Evolutionary conservation across 2,329 filamentous ascomycete species (phyloP), one percentile per base, ranked within the genome.

Genomic region (Boeremia exigua): DNA sequence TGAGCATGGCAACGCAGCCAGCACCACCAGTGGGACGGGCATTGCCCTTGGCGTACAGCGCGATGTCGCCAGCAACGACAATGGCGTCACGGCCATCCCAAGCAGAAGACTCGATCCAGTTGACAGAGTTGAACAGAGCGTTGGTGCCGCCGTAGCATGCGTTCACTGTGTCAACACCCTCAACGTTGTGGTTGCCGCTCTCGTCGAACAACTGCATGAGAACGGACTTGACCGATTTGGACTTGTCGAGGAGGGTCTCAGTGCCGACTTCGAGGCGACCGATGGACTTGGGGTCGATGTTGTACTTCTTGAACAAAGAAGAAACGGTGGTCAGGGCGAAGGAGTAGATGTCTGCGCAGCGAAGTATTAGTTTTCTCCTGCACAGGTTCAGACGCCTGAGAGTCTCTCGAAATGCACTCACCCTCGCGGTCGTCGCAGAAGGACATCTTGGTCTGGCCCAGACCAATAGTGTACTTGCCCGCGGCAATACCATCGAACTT

Each of bases 121-220:
- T 82, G 63, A 83, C 66, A 17, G 78, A 71, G 76, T 82, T 83
- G 78, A 83, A 82, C 19, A 83, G 75, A 15, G 81, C 81, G 63
- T 82, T 83, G 64, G 81, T 83, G 61, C 81, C 81, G 54, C 81
- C 81, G 68, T 82, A 83, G 77, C 81, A 83, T 37, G 81, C 81
- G 61, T 83, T 82, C 57, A 82, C 77, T 19, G 80, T 82, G 65
- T 83, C 81, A 40, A 82, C 78, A 60, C 81, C 81, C 72, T 83
- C 81, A 23, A 83, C 74, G 72, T 82, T 81, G 71, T 75, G 80
- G 74, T 83, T 82, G 68, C 79, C 81, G n/a, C 75, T 78, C 52
- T 77, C 72, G 60, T 77, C 76, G 59, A 83, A 83, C 42, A 83
- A 70, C 61, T 82, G 80, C 80, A 82, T 83, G 52, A 83, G 71